Conservation (phyloP, 345 rosid species). For the Reutealis trisperma region DNA sequence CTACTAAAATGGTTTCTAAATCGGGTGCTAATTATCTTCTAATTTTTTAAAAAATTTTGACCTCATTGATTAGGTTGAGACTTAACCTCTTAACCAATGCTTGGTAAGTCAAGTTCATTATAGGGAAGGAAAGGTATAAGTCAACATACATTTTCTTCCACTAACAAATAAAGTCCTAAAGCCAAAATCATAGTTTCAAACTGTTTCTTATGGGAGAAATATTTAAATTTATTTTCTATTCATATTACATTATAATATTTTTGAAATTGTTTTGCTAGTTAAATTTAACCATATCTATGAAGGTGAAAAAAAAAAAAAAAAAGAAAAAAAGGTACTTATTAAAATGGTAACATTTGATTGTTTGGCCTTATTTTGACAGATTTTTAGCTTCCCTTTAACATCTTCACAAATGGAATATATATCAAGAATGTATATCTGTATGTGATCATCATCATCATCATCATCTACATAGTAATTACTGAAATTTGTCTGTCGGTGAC, state of each 20-base stretch:
- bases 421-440: not conserved
- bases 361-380: constrained; percentile 13
- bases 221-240: not conserved
- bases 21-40: not conserved
- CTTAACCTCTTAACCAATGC: too few species aligned
- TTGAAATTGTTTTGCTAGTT: too few species aligned
- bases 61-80: too few species aligned
- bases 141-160: too few species aligned
- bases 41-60: not conserved
- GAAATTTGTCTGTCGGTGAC: not conserved
- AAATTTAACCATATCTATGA: not conserved
- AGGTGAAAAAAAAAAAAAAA: not conserved
- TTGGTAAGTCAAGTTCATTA: too few species aligned
- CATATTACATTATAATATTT: too few species aligned
- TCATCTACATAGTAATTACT: not conserved
- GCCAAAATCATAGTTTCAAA: too few species aligned
- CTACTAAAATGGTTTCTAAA: constrained; percentile 1
- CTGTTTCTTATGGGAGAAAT: too few species aligned
- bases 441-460: not conserved
- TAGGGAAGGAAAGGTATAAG: too few species aligned
- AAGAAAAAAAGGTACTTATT: not conserved
- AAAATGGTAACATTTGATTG: not conserved
- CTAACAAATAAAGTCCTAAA: too few species aligned
- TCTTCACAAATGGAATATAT: constrained; percentile 6
- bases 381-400: not conserved